Evolutionary conservation across 2,329 filamentous ascomycete genomes (phyloP).

Genomic region (Knoxdaviesia proteae): DNA sequence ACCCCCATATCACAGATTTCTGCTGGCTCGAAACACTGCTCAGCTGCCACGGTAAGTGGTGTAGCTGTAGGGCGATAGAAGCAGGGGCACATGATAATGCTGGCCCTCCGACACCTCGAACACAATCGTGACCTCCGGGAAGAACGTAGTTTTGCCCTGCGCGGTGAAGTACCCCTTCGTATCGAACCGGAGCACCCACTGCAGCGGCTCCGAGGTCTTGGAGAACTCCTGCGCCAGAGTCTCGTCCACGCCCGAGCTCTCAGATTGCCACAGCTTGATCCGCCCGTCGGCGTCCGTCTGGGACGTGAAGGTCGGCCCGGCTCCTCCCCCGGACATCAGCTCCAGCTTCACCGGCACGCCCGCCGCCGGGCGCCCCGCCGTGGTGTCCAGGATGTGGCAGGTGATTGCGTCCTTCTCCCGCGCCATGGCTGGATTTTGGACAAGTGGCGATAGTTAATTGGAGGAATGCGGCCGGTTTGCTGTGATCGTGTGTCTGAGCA

Average conservation of each 20-base stretch:
- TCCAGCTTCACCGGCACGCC: conserved; percentile 46
- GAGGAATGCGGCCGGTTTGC: no score
- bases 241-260: not conserved
- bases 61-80: conserved; percentile 62
- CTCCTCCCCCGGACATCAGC: conserved; percentile 12
- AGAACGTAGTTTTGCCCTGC: conserved; percentile 32
- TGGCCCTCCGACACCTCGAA: conserved; percentile 34
- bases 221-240: not conserved
- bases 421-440: conserved; percentile 4
- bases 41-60: conserved; percentile 64
- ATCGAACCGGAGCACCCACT: conserved; percentile 54
- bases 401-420: conserved; percentile 45
- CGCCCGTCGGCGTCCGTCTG: conserved; percentile 59
- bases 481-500: no score
- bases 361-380: conserved; percentile 46
- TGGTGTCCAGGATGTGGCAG: conserved; percentile 72
- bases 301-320: conserved; percentile 31
- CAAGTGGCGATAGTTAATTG: no score
- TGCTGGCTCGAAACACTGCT: no score
- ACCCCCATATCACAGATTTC: no score
- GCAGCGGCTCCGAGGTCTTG: conserved; percentile 16
- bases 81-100: conserved; percentile 61
- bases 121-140: conserved; percentile 35
- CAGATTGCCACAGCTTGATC: conserved; percentile 38
- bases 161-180: conserved; percentile 48